These are phyloP conservation scores for Rhododendron kiyosumense DNA, from an alignment of 148 eudicot genomes.

Conservation along the genomic window DNA sequence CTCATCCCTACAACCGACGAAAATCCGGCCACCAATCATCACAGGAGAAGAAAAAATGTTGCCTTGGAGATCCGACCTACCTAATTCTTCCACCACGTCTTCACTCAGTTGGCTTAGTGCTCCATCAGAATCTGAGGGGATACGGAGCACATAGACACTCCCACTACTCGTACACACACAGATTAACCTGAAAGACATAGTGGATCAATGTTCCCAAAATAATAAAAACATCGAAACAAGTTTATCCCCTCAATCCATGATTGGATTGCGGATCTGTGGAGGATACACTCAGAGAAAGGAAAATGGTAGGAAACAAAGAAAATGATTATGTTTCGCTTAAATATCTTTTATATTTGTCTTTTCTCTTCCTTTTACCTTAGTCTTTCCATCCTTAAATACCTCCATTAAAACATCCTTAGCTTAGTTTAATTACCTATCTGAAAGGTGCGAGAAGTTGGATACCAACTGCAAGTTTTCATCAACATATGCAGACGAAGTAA, in stretches of 20 bases:
- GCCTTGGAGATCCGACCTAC: constrained; percentile 59
- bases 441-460: constrained; percentile 25
- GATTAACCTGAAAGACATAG: constrained; percentile 40
- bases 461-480: constrained; percentile 56
- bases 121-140: constrained; percentile 15
- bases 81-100: constrained; percentile 43
- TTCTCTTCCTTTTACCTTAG: background rate
- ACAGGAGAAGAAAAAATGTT: constrained; percentile 87
- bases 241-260: background rate
- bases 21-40: constrained; percentile 82
- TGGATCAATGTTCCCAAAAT: background rate
- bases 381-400: background rate
- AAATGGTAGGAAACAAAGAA: background rate
- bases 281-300: background rate
- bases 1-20: constrained; percentile 94
- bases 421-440: constrained; percentile 39
- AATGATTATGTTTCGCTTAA: background rate
- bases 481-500: constrained; percentile 74
- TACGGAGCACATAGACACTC: constrained; percentile 42
- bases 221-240: background rate
- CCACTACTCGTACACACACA: constrained; percentile 76
- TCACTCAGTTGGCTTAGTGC: background rate
- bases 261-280: background rate
- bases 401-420: background rate
- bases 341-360: background rate